phyloP scores from a whole-genome alignment of 768 basidiomycete genomes.

The Trametes cingulata region DNA sequence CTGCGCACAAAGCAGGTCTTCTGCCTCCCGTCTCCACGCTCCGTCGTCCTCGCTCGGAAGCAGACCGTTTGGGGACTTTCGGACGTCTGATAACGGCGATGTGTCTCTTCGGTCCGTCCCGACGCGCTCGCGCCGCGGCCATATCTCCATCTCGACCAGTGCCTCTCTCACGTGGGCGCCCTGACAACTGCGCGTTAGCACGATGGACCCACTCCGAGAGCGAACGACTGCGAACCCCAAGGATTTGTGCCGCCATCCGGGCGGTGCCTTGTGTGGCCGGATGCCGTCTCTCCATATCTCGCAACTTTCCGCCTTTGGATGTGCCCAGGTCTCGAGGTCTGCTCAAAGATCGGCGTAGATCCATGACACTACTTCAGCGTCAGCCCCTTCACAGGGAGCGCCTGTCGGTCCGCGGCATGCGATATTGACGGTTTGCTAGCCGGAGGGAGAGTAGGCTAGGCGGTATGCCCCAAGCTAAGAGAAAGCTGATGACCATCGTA shows the following conservation, averaged over 20 bases:
- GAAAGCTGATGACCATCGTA: too few relatives aligned
- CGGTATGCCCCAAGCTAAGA: too few relatives aligned
- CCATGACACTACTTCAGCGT: slow-evolving; percentile 1
- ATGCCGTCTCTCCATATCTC: neutral
- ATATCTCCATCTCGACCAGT: slow-evolving; percentile 7
- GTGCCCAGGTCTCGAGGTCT: neutral
- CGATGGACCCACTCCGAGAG: neutral
- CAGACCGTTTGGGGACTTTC: slow-evolving; percentile 1
- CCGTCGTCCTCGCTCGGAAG: slow-evolving; percentile 2
- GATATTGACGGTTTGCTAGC: neutral
- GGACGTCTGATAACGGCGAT: slow-evolving; percentile 8
- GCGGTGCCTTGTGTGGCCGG: neutral
- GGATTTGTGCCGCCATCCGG: neutral
- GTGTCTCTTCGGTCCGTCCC: neutral
- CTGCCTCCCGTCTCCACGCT: slow-evolving; percentile 7
- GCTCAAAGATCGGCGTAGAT: neutral
- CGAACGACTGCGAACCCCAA: too few relatives aligned
- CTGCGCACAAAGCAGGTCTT: neutral
- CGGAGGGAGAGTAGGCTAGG: too few relatives aligned
- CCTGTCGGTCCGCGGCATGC: neutral
- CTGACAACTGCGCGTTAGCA: neutral
- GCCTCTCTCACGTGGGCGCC: neutral
- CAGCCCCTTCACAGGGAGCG: neutral
- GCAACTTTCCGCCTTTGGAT: slow-evolving; percentile 2
- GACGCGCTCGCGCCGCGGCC: slow-evolving; percentile 6